Conservation (phyloP, 1,139 yeast species). For the Meyerozyma elateridarum region DNA sequence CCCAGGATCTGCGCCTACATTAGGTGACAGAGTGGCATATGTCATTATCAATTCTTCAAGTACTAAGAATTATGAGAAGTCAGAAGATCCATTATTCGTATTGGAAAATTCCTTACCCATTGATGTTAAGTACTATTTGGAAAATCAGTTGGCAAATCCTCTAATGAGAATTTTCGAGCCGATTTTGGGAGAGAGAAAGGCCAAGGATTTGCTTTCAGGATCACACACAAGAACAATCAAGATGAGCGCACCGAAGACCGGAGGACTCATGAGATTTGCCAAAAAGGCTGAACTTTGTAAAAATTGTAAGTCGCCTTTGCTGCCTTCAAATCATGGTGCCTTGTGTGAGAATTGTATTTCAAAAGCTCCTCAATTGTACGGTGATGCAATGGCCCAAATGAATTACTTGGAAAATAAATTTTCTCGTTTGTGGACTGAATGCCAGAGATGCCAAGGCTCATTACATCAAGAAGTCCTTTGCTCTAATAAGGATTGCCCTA, state of each 20-base stretch:
- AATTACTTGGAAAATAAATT: slow-evolving; percentile 78
- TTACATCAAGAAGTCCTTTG: slow-evolving; percentile 94
- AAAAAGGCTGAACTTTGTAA: slow-evolving; percentile 85
- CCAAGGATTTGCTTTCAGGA: slow-evolving; percentile 74
- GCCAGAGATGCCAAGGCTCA: slow-evolving; percentile 96
- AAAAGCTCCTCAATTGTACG: slow-evolving; percentile 73
- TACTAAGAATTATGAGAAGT: slow-evolving; percentile 87
- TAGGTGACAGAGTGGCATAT: slow-evolving; percentile 98
- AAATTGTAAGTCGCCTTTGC: slow-evolving; percentile 79
- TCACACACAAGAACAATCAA: slow-evolving; percentile 79
- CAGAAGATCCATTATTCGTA: slow-evolving; percentile 94
- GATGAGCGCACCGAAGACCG: slow-evolving; percentile 59
- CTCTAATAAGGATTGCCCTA: slow-evolving; percentile 94
- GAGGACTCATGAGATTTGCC: slow-evolving; percentile 89
- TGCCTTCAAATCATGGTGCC: slow-evolving; percentile 63
- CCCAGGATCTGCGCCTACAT: slow-evolving; percentile 93
- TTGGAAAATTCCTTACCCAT: slow-evolving; percentile 89
- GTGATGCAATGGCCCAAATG: slow-evolving; percentile 73
- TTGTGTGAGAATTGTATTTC: slow-evolving; percentile 76
- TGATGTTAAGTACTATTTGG: slow-evolving; percentile 91
- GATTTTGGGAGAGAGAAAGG: slow-evolving; percentile 79
- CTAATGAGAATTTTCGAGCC: slow-evolving; percentile 93
- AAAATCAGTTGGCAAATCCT: slow-evolving; percentile 90
- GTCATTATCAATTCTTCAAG: slow-evolving; percentile 84
- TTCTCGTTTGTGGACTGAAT: slow-evolving; percentile 93